Conservation (phyloP, 495 filamentous ascomycete species). For the Xylaria acuta region DNA sequence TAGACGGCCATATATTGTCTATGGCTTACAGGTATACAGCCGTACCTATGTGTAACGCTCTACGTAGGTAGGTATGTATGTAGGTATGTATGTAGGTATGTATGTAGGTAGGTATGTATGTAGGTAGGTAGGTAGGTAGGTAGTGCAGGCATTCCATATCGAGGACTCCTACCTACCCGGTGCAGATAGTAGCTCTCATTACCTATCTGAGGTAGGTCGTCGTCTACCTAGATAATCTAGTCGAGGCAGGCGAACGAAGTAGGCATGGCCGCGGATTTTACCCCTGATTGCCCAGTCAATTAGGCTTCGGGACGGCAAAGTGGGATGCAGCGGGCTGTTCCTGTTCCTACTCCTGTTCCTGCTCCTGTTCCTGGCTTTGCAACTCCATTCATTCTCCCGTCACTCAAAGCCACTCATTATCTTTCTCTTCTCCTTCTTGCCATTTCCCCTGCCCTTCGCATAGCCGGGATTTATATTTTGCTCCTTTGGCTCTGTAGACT, state of each 20-base stretch:
- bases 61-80: no score
- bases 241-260: background rate
- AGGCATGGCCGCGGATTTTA: constrained; percentile 6
- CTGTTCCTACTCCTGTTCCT: no score
- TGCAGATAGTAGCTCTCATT: background rate
- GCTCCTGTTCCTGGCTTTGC: background rate
- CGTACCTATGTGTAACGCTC: background rate
- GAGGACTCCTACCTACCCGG: background rate
- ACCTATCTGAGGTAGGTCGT: background rate
- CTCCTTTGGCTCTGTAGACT: background rate
- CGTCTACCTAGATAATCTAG: background rate
- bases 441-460: background rate
- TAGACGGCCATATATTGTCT: background rate
- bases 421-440: background rate
- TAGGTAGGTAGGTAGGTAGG: no score
- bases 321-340: constrained; percentile 9
- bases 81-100: no score
- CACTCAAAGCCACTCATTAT: background rate
- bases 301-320: constrained; percentile 12
- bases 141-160: background rate
- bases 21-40: background rate
- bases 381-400: constrained; percentile 10
- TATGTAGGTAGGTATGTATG: no score
- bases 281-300: constrained; percentile 8
- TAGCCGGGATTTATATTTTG: background rate